phyloP scores from a whole-genome alignment of 208 protist species.

The Crithidia mellificae region DNA sequence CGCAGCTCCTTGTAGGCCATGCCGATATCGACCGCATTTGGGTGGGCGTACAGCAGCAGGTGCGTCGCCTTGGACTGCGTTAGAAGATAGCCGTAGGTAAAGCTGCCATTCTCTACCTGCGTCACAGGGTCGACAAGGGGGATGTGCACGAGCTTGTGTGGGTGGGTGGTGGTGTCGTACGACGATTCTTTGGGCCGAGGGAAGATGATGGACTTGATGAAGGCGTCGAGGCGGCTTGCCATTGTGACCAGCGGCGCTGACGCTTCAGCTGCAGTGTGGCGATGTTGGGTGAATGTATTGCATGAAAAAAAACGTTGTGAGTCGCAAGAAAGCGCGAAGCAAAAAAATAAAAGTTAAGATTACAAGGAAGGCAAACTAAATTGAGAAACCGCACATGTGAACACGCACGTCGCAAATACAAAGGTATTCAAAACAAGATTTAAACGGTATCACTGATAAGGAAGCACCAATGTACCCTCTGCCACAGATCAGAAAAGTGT shows the following conservation, averaged over 20 bases:
- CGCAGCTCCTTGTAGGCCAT: constrained; percentile 73
- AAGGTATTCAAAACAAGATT: too few relatives aligned
- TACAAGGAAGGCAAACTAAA: too few relatives aligned
- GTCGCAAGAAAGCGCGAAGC: neutral
- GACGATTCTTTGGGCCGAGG: constrained; percentile 57
- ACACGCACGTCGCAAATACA: too few relatives aligned
- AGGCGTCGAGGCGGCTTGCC: constrained; percentile 54
- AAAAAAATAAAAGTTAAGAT: neutral
- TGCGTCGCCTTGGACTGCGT: constrained; percentile 54
- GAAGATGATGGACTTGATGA: constrained; percentile 78
- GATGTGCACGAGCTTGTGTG: constrained; percentile 60
- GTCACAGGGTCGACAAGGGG: constrained; percentile 51
- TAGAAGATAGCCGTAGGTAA: constrained; percentile 64
- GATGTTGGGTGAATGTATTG: neutral
- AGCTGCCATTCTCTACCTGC: constrained; percentile 54
- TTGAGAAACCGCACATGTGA: too few relatives aligned
- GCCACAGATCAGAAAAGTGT: too few relatives aligned
- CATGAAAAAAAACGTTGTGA: too few relatives aligned
- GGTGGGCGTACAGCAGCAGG: constrained; percentile 83
- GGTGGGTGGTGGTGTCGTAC: constrained; percentile 53
- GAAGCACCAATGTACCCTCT: too few relatives aligned
- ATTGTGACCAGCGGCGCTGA: constrained; percentile 24
- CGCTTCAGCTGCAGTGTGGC: constrained; percentile 4
- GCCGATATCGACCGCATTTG: constrained; percentile 85
- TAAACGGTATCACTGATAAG: too few relatives aligned